A percentile compares a stretch with the other conserved stretches of the same genome.
Conservation (phyloP, 2,329 filamentous ascomycete genomes). For the Beauveria asiatica region DNA sequence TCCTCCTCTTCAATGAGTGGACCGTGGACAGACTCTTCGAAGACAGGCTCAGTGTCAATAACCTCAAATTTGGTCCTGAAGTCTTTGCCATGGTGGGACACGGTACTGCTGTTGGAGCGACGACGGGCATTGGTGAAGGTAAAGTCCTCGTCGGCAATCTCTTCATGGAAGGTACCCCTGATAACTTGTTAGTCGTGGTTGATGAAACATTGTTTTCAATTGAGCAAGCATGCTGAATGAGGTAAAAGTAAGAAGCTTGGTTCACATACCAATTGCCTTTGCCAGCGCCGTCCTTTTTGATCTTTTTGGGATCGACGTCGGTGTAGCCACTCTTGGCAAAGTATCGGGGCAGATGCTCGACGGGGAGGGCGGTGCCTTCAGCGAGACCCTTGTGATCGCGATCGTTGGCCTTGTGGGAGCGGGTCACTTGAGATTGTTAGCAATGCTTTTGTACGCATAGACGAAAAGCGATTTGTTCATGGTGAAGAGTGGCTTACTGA, state of each 20-base stretch:
- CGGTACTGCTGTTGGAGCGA: conserved; percentile 81
- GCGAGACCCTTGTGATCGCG: conserved; percentile 77
- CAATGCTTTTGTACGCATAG: background rate
- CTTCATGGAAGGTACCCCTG: conserved; percentile 78
- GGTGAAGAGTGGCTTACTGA: background rate
- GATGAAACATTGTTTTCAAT: background rate
- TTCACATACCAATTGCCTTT: conserved; percentile 82
- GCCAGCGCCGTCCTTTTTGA: conserved; percentile 92
- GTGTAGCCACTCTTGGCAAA: conserved; percentile 81
- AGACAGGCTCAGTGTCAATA: conserved; percentile 81
- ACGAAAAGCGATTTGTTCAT: background rate
- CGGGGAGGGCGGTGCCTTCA: conserved; percentile 60
- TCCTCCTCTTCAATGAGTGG: conserved; percentile 44
- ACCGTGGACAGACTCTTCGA: conserved; percentile 79
- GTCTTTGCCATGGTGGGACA: conserved; percentile 60
- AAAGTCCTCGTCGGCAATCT: conserved; percentile 76
- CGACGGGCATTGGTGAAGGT: conserved; percentile 79
- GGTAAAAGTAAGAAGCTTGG: background rate
- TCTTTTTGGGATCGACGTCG: conserved; percentile 80
- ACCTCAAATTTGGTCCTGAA: conserved; percentile 98
- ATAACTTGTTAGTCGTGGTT: conserved; percentile 14
- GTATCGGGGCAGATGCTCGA: conserved; percentile 78
- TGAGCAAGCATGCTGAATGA: background rate
- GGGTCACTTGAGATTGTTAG: conserved; percentile 67
- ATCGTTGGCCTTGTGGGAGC: conserved; percentile 92